Evolutionary conservation across 2,329 filamentous ascomycete species (phyloP), one percentile per base, ranked within the genome.

Genomic region (Aspergillus carbonarius): DNA sequence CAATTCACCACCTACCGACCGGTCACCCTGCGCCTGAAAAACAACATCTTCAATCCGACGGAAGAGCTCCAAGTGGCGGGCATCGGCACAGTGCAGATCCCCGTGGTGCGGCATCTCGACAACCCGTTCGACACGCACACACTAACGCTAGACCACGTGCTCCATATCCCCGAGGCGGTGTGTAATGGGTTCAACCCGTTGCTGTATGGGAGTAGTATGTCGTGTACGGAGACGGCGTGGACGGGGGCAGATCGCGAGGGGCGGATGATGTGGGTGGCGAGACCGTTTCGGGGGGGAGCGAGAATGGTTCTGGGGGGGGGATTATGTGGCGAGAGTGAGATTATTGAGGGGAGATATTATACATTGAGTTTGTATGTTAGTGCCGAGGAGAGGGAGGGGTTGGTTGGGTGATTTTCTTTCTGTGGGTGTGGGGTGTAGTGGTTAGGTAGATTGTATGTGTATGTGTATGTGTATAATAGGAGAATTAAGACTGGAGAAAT

Each of bases 131-230:
- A 64, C 3, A 58, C 63, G 32, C 64, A 70, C 49, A 66, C 58
- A 0, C 62, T 75, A 17, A 54, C 62, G 15, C 60, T 75, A 12
- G 64, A 75, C 18, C 66, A 71, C 55, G 73, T 75, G 40, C 61
- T 74, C 44, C 71, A 75, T 60, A 70, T 72, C 54, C 73, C 73
- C 1, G 67, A 67, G 35, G 72, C 72, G 49, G 49, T 73, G 15
- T 75, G 72, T 49, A 75, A 75, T 60, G 67, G 66, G 30, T 69
- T 70, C 54, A 70, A 65, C n/a, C 64, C 64, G 35, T 25, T 66
- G 42, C 57, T 68, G 32, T 57, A 60, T 23, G 67, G 68, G 30
- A 66, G 61, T 42, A 66, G 66, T 37, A 68, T 68, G 66, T 64
- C 61, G 15, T 68, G 65, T 35, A 55, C 60, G 32, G 39, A 42